Evolutionary conservation across 495 filamentous ascomycete species (phyloP), one percentile per base, ranked within the genome.

Genomic region (Penicillium samsonianum): DNA sequence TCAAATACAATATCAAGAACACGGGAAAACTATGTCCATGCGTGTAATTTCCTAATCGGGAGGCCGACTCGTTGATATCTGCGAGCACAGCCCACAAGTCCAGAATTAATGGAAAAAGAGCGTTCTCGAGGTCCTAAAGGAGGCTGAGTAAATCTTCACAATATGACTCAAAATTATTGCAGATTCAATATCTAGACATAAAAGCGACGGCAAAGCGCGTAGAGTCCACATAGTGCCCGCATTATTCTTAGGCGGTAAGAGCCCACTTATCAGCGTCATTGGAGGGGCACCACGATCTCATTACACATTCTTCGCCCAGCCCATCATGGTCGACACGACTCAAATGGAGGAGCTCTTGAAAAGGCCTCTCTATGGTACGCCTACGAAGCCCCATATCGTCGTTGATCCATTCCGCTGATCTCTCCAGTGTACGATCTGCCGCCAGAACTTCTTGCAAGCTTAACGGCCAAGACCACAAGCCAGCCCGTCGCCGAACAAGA

Each of bases 371-470:
- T 90, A 90, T 72, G 80, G 87, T 59, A 51, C 0, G 50, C 30
- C 37, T 19, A 20, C 31, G 17, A 42, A 12, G 12, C 35, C 43
- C 26, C 49, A 55, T 60, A 40, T 10, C 43, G 46, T 40, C 8
- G 26, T 11, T 4, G 19, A 11, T 33, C 14, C 11, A 49, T 12
- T 26, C 53, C 37, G 28, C 68, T 78, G 51, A 78, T 59, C 22
- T 35, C 37, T 22, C 17, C 20, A 92, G 89, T 96, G 43, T 98
- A 93, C 71, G 88, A 96, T 68, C 83, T 98, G 22, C 92, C 93
- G 10, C 70, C 78, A 53, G 86, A 91, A 67, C 80, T 97, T 58
- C 82, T 97, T 47, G 68, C 75, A 41, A 90, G 87, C 8, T 74
- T 98, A 54, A 71, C 78, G 20, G 73, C 80, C 50, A 90, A 87